phyloP scores from a whole-genome alignment of 208 protist species.

The Wallacemonas sp. region DNA sequence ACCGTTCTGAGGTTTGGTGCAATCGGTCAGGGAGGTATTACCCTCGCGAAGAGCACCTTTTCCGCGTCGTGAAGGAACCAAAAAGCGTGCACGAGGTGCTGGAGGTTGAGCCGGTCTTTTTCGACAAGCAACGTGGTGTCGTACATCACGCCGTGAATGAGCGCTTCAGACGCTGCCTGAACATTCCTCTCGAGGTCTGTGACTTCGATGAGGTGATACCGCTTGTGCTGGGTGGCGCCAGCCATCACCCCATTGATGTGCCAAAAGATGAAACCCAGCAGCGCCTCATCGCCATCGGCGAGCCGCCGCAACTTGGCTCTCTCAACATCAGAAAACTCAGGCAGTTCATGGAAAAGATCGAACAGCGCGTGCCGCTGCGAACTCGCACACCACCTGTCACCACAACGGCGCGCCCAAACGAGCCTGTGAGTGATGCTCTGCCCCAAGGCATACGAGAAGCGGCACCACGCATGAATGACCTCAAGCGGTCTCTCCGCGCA shows the following conservation, averaged over 20 bases:
- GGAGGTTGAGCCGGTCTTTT: not conserved
- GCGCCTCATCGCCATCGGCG: too few species aligned
- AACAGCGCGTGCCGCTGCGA: too few species aligned
- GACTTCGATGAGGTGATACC: not conserved
- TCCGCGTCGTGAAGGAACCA: not conserved
- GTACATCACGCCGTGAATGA: not conserved
- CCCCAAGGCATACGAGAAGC: not conserved
- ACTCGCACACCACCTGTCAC: too few species aligned
- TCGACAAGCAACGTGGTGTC: not conserved
- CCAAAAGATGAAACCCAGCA: too few species aligned
- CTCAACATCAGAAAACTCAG: too few species aligned
- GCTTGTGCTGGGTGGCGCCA: too few species aligned
- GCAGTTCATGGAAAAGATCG: too few species aligned
- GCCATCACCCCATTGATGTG: too few species aligned
- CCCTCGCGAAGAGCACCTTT: slow-evolving; percentile 4
- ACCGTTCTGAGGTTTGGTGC: not conserved
- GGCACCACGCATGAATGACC: not conserved
- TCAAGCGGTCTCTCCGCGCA: not conserved
- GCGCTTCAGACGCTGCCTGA: not conserved
- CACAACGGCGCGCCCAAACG: too few species aligned
- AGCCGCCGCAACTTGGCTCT: too few species aligned
- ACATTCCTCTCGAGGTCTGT: not conserved
- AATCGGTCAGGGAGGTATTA: not conserved
- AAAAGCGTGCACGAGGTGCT: not conserved
- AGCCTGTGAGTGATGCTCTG: too few species aligned